Base-by-base conservation (phyloP, 2,329 filamentous ascomycete genomes). In the Lachnellula suecica region DNA sequence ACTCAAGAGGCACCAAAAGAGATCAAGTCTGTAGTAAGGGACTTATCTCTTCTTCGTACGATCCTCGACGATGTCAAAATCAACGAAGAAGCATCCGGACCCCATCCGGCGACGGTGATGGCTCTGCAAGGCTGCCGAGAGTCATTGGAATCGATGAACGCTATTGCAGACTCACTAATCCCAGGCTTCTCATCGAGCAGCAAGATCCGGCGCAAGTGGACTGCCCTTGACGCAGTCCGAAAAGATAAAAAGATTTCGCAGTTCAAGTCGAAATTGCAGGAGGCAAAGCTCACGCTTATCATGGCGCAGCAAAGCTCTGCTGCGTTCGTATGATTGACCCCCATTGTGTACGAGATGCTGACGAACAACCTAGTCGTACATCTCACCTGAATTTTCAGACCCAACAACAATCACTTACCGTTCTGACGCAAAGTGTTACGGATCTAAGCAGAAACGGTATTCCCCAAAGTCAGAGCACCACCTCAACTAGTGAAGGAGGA, bases 1-100 rank as follows among this genome's bases (percentile, higher is more conserved):
- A 46, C 46, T 15, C 20, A 41, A 38, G 51, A 49, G 20, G 51
- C 51, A 13, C 46, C 46, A 9, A 24, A 38, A n/a, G 51, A 53
- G 8, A 46, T 53, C 22, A 19, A 46, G 22, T 41, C 24, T n/a
- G 27, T 53, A 6, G 27, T 42, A 10, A 25, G 27, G 15, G 46
- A 53, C 5, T 24, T 53, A 4, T 23, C 44, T 9, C 29, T 49
- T 22, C 37, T 53, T 8, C 17, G 35, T 34, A 20, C 24, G n/a
- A 13, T 49, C 15, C 46, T 49, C 15, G 38, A 23, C n/a, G 38
- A 49, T n/a, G 46, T 49, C 17, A 34, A 43, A 20, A 38, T 17
- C 7, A 43, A 40, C 20, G 34, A 49, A 34, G 47, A 53, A 11
- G 25, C 27, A 2, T 20, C 41, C 10, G 24, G 51, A 25, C 24